Percentiles rank a stretch among this genome's conserved stretches.
phyloP scores from a whole-genome alignment of 2,329 filamentous ascomycete species.

The Fusarium clavum region DNA sequence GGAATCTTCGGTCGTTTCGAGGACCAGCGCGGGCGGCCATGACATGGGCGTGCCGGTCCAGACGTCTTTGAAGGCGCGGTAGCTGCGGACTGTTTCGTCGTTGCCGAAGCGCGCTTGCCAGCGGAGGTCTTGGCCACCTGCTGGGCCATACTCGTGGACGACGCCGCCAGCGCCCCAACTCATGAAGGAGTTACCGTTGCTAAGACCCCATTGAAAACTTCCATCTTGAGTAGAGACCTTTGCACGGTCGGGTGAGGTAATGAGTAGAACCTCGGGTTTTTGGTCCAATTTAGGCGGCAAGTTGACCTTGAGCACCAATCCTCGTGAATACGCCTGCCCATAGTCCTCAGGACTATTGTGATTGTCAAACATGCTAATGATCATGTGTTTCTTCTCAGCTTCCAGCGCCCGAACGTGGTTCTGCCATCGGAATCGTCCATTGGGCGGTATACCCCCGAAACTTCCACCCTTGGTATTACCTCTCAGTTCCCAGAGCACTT shows the following conservation, averaged over 20 bases:
- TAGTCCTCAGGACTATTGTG: conserved; percentile 43
- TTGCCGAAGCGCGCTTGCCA: conserved; percentile 44
- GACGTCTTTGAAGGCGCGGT: conserved; percentile 42
- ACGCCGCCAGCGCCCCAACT: conserved; percentile 41
- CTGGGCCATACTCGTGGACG: conserved; percentile 42
- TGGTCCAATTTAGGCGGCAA: conserved; percentile 29
- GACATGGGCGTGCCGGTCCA: conserved; percentile 41
- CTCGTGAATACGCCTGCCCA: conserved; percentile 13
- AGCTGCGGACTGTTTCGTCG: conserved; percentile 35
- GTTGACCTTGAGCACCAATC: conserved; percentile 24
- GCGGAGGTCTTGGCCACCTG: conserved; percentile 36
- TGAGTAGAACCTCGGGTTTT: conserved; percentile 23
- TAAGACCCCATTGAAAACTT: conserved; percentile 31
- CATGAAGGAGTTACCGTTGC: conserved; percentile 43
- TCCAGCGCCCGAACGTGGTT: conserved; percentile 50
- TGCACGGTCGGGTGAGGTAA: conserved; percentile 21
- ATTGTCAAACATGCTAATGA: conserved; percentile 53
- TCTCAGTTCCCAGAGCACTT: conserved; percentile 43
- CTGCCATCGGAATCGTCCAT: conserved; percentile 52
- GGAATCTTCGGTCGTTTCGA: conserved; percentile 9
- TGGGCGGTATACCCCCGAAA: conserved; percentile 38
- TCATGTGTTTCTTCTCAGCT: conserved; percentile 33
- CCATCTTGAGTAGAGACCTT: conserved; percentile 30
- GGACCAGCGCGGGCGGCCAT: conserved; percentile 30
- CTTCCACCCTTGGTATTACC: conserved; percentile 41